phyloP scores from a whole-genome alignment of 495 filamentous ascomycete genomes.

The Neurospora sp. region DNA sequence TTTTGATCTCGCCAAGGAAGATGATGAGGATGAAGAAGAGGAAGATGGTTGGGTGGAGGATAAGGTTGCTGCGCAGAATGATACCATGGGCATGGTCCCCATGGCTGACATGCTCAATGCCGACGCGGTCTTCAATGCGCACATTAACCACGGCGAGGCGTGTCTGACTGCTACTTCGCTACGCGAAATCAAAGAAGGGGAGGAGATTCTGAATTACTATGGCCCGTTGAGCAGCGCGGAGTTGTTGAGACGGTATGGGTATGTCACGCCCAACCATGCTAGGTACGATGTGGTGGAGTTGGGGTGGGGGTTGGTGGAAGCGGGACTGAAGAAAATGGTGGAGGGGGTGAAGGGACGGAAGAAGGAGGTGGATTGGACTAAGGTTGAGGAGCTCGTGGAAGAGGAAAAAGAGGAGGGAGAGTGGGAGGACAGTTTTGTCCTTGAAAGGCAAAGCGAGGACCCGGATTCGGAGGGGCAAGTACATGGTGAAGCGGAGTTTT shows the following conservation, averaged over 20 bases:
- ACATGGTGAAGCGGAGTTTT: constrained; percentile 18
- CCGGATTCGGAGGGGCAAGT: constrained; percentile 27
- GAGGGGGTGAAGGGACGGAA: constrained; percentile 28
- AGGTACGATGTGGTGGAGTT: constrained; percentile 78
- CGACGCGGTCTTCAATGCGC: constrained; percentile 72
- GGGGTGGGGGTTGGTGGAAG: constrained; percentile 44
- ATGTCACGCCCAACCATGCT: constrained; percentile 67
- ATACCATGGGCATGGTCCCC: constrained; percentile 76
- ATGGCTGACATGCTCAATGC: constrained; percentile 91
- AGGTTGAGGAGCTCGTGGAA: constrained; percentile 15
- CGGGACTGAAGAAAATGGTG: constrained; percentile 10
- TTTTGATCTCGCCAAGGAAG: constrained; percentile 62
- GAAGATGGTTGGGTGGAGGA: constrained; percentile 58
- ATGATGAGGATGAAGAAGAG: constrained; percentile 36
- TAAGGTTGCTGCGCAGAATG: constrained; percentile 43
- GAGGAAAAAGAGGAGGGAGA: constrained; percentile 22
- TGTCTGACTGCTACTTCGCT: constrained; percentile 56
- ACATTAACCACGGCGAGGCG: constrained; percentile 60
- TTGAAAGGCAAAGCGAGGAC: constrained; percentile 33
- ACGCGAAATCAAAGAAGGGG: constrained; percentile 53
- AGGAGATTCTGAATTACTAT: constrained; percentile 88
- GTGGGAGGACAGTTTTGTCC: constrained; percentile 33
- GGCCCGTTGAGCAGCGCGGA: constrained; percentile 75
- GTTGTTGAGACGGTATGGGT: constrained; percentile 79
- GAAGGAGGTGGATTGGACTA: constrained; percentile 31